Evolutionary conservation across 202 grass and related monocot species (phyloP), one percentile per base, ranked within the genome.

Genomic region (Brachypodium distachyon): DNA sequence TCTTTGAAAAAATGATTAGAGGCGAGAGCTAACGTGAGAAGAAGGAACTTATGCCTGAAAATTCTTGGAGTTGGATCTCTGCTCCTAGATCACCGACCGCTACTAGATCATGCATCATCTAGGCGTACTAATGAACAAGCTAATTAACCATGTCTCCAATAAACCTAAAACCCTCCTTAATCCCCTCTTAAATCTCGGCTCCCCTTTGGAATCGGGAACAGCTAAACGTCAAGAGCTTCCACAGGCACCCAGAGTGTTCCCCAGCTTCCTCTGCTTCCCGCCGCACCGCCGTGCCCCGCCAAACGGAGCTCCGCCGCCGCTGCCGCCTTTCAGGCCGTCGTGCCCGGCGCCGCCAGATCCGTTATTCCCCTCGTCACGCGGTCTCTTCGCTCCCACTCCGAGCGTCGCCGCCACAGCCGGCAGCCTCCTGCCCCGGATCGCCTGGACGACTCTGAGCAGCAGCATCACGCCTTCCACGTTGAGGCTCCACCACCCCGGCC

Each of bases 391-490:
- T 25, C 59, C 84, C n/a, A 53, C 19, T 4, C 40, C 82, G 13
- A 68, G 41, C 61, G 87, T 2, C 28, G 77, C 11, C 61, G 87
- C 2, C 28, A 73, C 11, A 6, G 55, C 54, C 2, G 66, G 55
- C 42, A 26, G 27, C 70, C 53, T 77, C 32, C 70, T 72, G 1
- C 81, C 78, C 58, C 80, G 43, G 36, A 83, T 83, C 16, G 70
- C 72, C 68, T 70, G 66, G 11, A 93, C 78, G 67, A 93, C 78
- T 16, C 82, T 83, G 34, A 93, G 78, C 50, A 93, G 85, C 73
- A 80, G 69, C 84, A 85, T 90, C 67, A 93, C 31, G 13, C 91
- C 87, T 67, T 93, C 91, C 29, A 88, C 85, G 77, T 90, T 93
- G 47, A 93, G 87, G 51, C 26, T 64, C 91, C 91, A 93, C 86